Base-by-base conservation (phyloP, 1,284 basidiomycete species). In the Cutaneotrichosporon spelunceum region DNA sequence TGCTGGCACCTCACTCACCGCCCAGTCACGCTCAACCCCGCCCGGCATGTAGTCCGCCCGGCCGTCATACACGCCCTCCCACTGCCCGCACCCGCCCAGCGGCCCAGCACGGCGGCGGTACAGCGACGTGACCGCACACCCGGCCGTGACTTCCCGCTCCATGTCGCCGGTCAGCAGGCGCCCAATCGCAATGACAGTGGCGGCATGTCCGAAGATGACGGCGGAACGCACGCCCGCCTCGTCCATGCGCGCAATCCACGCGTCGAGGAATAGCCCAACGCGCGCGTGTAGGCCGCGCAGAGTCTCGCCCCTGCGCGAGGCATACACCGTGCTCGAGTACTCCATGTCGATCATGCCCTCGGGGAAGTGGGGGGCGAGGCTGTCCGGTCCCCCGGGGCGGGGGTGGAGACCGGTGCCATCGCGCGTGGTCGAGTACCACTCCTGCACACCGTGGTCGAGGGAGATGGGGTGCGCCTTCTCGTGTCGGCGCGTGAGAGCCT, bases 201-300 rank as follows among this genome's bases (percentile, higher is more conserved):
- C 82, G 1, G 82, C 83, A 68, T 84, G 83, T 14, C 75, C 76
- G 62, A 82, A 80, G 29, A 83, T 70, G 13, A 81, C 74, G 26
- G 81, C 77, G 1, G 69, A 69, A 50, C 71, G 71, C 11, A 79
- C 69, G 0, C 76, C 76, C 4, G 72, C 74, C 26, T 64, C 73
- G 57, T 79, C 78, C 24, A 75, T 69, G 13, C 75, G 58, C 4
- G 59, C 57, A 5, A 69, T 69, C 66, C 70, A 78, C 34, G 70
- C 68, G 39, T 78, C 72, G 13, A 75, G 66, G 53, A 77, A 78
- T 59, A 71, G 47, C 30, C 72, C 72, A 6, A 72, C 66, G 9
- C 74, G 59, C 47, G 71, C 74, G 48, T 82, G 80, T 7, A 84
- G 61, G 14, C 79, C 74, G 6, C 66, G 61, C 27, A 82, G 68